phyloP scores from a whole-genome alignment of 345 rosid genomes.

The Laguncularia racemosa region DNA sequence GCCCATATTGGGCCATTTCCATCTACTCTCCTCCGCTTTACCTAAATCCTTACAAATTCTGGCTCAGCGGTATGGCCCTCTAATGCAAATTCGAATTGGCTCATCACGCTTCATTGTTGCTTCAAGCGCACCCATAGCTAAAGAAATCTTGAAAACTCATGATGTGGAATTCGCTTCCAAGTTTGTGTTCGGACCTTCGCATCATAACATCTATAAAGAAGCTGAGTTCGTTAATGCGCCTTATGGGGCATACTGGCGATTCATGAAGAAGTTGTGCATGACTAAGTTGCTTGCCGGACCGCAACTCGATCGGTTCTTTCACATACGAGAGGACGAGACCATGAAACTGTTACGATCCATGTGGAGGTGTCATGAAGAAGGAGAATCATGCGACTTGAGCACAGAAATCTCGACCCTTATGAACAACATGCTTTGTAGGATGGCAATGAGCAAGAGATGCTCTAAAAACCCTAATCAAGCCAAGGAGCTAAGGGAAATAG shows the following conservation, averaged over 20 bases:
- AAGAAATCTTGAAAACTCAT: slow-evolving; percentile 36
- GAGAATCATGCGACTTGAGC: slow-evolving; percentile 40
- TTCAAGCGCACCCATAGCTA: slow-evolving; percentile 39
- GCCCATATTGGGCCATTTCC: slow-evolving; percentile 42
- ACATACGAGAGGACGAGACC: slow-evolving; percentile 47
- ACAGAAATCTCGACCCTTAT: slow-evolving; percentile 33
- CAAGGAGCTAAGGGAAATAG: slow-evolving; percentile 35
- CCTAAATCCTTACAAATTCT: slow-evolving; percentile 45
- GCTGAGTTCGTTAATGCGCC: slow-evolving; percentile 46
- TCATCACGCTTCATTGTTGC: slow-evolving; percentile 29
- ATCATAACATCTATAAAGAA: slow-evolving; percentile 44
- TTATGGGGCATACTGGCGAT: slow-evolving; percentile 62
- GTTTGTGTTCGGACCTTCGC: slow-evolving; percentile 44
- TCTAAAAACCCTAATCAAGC: slow-evolving; percentile 23
- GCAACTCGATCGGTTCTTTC: slow-evolving; percentile 44
- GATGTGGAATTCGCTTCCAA: slow-evolving; percentile 48
- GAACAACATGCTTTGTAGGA: slow-evolving; percentile 41
- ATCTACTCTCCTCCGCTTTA: slow-evolving; percentile 32
- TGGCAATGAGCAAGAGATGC: slow-evolving; percentile 54
- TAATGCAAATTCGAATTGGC: slow-evolving; percentile 43
- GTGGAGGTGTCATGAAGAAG: slow-evolving; percentile 14
- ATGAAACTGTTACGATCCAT: slow-evolving; percentile 28
- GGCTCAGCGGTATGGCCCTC: slow-evolving; percentile 47
- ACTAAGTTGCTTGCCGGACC: slow-evolving; percentile 44
- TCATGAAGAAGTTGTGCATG: slow-evolving; percentile 65